Evolutionary conservation across 306 rosid genomes (phyloP).

Genomic region (Malus fusca): DNA sequence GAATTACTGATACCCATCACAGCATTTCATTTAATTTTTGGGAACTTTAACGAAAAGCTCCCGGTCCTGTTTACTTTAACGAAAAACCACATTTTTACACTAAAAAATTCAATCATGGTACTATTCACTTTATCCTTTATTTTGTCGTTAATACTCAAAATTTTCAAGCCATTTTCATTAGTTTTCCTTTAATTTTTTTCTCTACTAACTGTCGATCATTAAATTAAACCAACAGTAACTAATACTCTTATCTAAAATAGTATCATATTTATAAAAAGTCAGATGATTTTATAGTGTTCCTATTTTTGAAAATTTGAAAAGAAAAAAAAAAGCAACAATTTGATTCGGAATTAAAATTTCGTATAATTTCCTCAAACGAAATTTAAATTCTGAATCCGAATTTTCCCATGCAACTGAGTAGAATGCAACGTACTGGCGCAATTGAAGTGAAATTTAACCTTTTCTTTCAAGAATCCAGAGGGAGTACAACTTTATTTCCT

Average conservation of each 20-base stretch:
- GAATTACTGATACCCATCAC: background rate
- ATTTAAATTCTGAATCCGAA: conserved; percentile 14
- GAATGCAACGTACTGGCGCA: background rate
- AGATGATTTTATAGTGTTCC: background rate
- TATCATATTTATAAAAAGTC: background rate
- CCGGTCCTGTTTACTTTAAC: too few relatives aligned
- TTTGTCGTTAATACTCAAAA: too few relatives aligned
- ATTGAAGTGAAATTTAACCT: background rate
- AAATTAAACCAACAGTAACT: conserved; percentile 2
- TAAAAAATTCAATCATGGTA: too few relatives aligned
- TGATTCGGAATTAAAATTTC: background rate
- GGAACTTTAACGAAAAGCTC: too few relatives aligned
- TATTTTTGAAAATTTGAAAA: background rate
- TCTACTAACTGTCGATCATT: background rate
- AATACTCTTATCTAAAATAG: background rate
- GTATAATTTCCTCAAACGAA: background rate
- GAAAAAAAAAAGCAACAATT: background rate
- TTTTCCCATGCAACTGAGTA: background rate
- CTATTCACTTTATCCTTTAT: too few relatives aligned
- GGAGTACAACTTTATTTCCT: background rate
- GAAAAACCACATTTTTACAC: too few relatives aligned
- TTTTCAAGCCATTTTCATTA: too few relatives aligned
- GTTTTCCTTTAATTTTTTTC: too few relatives aligned
- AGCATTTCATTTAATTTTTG: background rate
- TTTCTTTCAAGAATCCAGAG: background rate